Base-by-base conservation (phyloP, 2,329 filamentous ascomycete genomes). In the Paraconiothyrium sp. region DNA sequence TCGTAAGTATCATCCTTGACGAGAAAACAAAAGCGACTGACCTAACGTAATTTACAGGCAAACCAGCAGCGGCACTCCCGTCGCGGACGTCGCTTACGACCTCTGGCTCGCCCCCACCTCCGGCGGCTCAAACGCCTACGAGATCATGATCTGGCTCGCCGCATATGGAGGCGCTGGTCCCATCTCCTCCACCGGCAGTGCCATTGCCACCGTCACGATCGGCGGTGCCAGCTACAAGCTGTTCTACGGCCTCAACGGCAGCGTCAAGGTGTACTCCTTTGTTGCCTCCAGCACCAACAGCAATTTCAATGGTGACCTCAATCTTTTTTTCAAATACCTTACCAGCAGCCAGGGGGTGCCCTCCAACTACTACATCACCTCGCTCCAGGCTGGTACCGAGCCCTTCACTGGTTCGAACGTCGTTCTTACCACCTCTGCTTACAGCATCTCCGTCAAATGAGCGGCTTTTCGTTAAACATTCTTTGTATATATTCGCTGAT, bases 121-220 rank as follows among this genome's bases (percentile, higher is more conserved):
- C 1, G 76, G 77, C 34, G 81, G 79, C 46, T 72, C 66, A 50
- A 72, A 81, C n/a, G 80, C 86, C 67, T 89, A 86, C 70, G 88
- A 90, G 76, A 80, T 90, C 68, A 90, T 90, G 88, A 83, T 90
- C 66, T 90, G 88, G 88, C 80, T 89, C 49, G 84, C 80, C 3
- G 85, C 85, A 34, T 76, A 88, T 48, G 86, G 84, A 30, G 84
- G 84, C 54, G 86, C 85, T 1, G 86, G 86, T 5, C 85, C 86
- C 27, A 87, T 89, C 79, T 87, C 88, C 59, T 81, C 74, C 54
- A 88, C 81, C 35, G 86, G 86, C 54, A 79, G 77, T 20, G 67
- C 85, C 6, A 80, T 89, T 65, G 86, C 84, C 3, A 87, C 82
- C 0, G 79, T 84, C 13, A 85, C 80, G 13, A 80, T 90, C 59